A percentile compares a stretch with the other conserved stretches of the same genome.
These are phyloP conservation scores for Mortierella hygrophila DNA, from an alignment of 192 early-diverging fungal species.

Conservation along the genomic window DNA sequence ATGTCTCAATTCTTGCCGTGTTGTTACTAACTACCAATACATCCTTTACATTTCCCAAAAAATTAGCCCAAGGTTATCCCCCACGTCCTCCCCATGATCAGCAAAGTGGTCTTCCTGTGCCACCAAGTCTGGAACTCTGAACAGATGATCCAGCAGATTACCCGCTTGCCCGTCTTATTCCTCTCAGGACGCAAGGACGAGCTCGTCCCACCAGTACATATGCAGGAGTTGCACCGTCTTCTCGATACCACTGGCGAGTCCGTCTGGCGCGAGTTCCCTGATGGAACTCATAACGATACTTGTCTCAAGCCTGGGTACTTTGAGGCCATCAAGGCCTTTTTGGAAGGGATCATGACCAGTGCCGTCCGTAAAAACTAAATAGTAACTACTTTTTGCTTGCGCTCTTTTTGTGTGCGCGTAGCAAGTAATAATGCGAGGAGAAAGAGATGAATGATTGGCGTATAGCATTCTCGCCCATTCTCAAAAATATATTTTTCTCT, in stretches of 20 bases:
- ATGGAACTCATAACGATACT: conserved; percentile 96
- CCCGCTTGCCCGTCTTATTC: conserved; percentile 81
- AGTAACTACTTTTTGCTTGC: too few species aligned
- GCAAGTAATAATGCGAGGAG: too few species aligned
- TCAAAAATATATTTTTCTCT: too few species aligned
- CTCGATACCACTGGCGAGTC: conserved; percentile 61
- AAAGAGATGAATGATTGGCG: too few species aligned
- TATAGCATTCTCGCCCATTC: too few species aligned
- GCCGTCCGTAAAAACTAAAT: not conserved
- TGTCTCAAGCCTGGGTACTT: conserved; percentile 89
- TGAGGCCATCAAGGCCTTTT: conserved; percentile 75
- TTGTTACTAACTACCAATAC: not conserved
- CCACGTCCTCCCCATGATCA: conserved; percentile 82
- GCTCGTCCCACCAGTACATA: conserved; percentile 89
- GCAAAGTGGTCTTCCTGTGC: conserved; percentile 80
- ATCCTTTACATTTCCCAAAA: not conserved
- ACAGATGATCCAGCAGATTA: conserved; percentile 72
- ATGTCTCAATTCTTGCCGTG: not conserved
- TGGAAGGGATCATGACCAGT: conserved; percentile 41
- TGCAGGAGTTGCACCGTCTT: conserved; percentile 80
- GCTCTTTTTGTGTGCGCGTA: too few species aligned
- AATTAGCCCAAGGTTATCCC: conserved; percentile 88
- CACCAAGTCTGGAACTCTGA: conserved; percentile 94
- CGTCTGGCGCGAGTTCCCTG: conserved; percentile 73
- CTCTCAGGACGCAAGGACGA: conserved; percentile 88